Conservation (phyloP, 1,284 basidiomycete species). For the Xanthoconium separans region DNA sequence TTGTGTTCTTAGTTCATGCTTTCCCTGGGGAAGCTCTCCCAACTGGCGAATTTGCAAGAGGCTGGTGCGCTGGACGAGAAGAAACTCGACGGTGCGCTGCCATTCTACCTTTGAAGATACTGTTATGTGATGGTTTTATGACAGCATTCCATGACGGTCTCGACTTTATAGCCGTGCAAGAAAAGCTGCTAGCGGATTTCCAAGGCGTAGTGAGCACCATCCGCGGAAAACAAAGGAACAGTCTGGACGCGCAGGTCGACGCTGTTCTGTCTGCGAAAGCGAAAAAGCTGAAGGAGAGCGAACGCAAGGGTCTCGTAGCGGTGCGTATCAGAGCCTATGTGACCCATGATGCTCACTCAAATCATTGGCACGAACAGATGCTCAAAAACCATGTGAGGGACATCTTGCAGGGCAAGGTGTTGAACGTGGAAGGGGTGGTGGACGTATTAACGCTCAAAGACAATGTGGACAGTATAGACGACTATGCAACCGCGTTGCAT, state of each 20-base stretch:
- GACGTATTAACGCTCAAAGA: conserved; percentile 75
- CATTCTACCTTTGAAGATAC: background rate
- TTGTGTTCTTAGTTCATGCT: conserved; percentile 68
- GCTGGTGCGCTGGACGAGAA: conserved; percentile 41
- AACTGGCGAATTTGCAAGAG: conserved; percentile 75
- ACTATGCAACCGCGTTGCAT: conserved; percentile 65
- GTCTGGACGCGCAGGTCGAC: conserved; percentile 67
- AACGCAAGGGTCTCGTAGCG: conserved; percentile 43
- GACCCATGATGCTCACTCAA: background rate
- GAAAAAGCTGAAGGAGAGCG: conserved; percentile 40
- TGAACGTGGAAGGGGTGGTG: conserved; percentile 67
- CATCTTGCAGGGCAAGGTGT: conserved; percentile 65
- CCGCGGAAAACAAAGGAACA: conserved; percentile 60
- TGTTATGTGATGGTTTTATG: conserved; percentile 3
- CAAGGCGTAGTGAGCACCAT: conserved; percentile 45
- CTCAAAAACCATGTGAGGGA: conserved; percentile 65
- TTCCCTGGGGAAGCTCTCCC: conserved; percentile 87
- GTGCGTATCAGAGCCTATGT: conserved; percentile 30
- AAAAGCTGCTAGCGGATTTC: conserved; percentile 60
- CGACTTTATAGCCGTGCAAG: conserved; percentile 74
- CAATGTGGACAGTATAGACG: conserved; percentile 51
- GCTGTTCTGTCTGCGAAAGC: conserved; percentile 58
- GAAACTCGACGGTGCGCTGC: conserved; percentile 52
- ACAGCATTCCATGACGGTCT: conserved; percentile 71
- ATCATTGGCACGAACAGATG: conserved; percentile 38